These are phyloP conservation scores for Cynara cardunculus DNA, from an alignment of 129 eudicot genomes.

Conservation along the genomic window DNA sequence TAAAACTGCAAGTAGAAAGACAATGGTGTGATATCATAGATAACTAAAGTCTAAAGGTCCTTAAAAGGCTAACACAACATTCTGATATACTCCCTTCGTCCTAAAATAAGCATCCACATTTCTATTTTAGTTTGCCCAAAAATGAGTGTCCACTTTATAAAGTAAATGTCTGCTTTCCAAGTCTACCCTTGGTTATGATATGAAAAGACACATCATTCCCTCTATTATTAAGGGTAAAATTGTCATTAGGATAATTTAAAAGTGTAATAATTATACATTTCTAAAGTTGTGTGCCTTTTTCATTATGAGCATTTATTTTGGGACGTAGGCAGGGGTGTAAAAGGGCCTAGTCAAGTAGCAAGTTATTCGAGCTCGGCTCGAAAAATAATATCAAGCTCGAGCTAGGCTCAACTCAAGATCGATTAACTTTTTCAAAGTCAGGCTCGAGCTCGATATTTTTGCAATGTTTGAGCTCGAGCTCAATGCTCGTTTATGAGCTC, in stretches of 20 bases:
- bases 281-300: neutral
- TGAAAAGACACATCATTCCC: neutral
- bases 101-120: neutral
- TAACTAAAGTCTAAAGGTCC: neutral
- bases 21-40: neutral
- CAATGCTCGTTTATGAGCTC: no score
- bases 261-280: neutral
- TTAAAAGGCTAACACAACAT: neutral
- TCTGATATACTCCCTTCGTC: neutral
- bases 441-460: no score
- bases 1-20: conserved; percentile 59
- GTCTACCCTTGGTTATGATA: neutral
- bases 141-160: neutral
- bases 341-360: no score
- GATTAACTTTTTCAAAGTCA: no score
- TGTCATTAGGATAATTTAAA: neutral
- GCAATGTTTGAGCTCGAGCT: no score
- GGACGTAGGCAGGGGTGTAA: no score
- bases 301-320: neutral
- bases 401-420: no score
- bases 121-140: neutral
- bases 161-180: neutral
- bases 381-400: no score
- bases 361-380: no score
- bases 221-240: neutral